Conservation (phyloP, 2,329 filamentous ascomycete species). For the Epichloe elymi region DNA sequence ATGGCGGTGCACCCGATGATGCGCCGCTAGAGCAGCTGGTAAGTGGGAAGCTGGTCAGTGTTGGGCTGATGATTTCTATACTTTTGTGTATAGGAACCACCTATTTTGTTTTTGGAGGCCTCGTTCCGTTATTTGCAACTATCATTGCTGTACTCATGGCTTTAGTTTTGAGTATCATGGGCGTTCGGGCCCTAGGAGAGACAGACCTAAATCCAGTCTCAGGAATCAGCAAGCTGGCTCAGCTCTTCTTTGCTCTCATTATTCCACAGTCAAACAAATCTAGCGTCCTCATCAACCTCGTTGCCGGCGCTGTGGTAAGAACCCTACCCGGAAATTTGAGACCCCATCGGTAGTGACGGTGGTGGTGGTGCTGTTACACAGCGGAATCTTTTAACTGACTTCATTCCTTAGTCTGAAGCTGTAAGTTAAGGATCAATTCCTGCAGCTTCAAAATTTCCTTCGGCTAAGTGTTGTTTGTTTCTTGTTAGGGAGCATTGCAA, state of each 20-base stretch:
- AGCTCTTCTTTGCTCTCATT: conserved; percentile 85
- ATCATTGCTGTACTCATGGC: conserved; percentile 74
- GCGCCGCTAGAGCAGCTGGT: conserved; percentile 77
- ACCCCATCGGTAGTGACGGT: too few species aligned
- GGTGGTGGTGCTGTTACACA: too few species aligned
- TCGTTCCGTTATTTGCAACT: conserved; percentile 68
- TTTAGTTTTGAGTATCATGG: conserved; percentile 64
- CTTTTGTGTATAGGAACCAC: conserved; percentile 70
- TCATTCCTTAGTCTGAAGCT: conserved; percentile 23
- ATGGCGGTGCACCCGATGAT: conserved; percentile 48
- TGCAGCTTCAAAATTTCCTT: too few species aligned
- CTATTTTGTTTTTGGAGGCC: conserved; percentile 66
- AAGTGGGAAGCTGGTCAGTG: conserved; percentile 51
- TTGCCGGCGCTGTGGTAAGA: conserved; percentile 67
- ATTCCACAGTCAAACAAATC: conserved; percentile 70
- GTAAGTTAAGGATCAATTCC: conserved; percentile 12
- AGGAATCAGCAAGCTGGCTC: conserved; percentile 91
- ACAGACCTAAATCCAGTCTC: conserved; percentile 95
- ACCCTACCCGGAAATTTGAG: neutral
- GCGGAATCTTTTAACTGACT: neutral
- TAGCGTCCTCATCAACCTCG: conserved; percentile 86
- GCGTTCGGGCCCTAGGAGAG: conserved; percentile 56
- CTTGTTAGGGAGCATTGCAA: conserved; percentile 58
- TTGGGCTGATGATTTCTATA: conserved; percentile 68
- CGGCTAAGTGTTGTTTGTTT: conserved; percentile 3